Percentiles rank a stretch among this genome's conserved stretches.
Evolutionary conservation across 1,284 basidiomycete species (phyloP).

Genomic region (Microbotryum violaceum): DNA sequence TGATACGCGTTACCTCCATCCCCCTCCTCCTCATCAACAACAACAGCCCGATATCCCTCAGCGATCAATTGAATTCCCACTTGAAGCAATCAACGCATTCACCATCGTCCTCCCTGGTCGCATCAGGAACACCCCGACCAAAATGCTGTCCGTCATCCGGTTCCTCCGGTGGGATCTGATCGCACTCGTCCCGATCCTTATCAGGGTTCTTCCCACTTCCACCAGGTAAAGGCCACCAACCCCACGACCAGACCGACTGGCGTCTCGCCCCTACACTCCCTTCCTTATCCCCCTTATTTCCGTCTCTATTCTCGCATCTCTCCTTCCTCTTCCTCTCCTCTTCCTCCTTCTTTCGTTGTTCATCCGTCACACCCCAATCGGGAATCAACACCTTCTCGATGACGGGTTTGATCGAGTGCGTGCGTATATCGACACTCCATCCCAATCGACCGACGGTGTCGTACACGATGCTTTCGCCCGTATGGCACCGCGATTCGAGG

Average conservation of each 20-base stretch:
- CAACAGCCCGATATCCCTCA: no score
- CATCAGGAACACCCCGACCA: constrained; percentile 31
- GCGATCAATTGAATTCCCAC: constrained; percentile 28
- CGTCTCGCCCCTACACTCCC: not conserved
- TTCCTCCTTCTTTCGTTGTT: not conserved
- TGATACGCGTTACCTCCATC: not conserved
- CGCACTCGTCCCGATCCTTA: constrained; percentile 8
- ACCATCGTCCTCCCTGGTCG: constrained; percentile 24
- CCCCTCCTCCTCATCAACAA: not conserved
- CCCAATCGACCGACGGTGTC: constrained; percentile 76
- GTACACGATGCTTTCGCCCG: constrained; percentile 75
- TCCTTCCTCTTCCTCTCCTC: constrained; percentile 1
- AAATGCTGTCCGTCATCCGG: constrained; percentile 28
- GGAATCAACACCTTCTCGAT: constrained; percentile 63
- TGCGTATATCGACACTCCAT: constrained; percentile 72
- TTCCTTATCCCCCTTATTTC: not conserved
- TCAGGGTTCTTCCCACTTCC: constrained; percentile 1
- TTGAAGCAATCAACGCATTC: constrained; percentile 33
- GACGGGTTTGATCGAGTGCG: constrained; percentile 67
- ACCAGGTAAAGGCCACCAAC: constrained; percentile 14
- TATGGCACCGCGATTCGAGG: constrained; percentile 55
- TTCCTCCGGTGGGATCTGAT: constrained; percentile 9
- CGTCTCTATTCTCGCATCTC: not conserved
- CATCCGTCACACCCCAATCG: constrained; percentile 56
- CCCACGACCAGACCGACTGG: not conserved